These are phyloP conservation scores for Dactylonectria estremocensis DNA, from an alignment of 2,329 filamentous ascomycete genomes.

Conservation along the genomic window DNA sequence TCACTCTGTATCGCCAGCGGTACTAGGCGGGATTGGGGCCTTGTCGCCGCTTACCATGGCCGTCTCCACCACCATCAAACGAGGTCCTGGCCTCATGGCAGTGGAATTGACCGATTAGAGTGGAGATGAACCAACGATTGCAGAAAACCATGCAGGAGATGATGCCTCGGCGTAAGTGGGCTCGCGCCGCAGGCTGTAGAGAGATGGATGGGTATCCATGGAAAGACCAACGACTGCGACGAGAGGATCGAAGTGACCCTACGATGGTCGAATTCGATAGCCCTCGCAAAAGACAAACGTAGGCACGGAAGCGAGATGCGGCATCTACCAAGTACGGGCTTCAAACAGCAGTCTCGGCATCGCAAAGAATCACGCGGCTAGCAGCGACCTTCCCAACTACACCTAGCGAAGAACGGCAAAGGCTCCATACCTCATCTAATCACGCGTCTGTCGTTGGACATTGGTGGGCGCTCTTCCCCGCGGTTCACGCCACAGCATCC, in stretches of 20 bases:
- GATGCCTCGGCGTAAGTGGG: neutral
- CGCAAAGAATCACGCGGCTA: neutral
- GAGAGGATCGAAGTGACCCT: neutral
- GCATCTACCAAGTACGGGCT: neutral
- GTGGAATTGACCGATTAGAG: slow-evolving; percentile 6
- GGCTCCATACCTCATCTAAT: slow-evolving; percentile 30
- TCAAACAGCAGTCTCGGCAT: neutral
- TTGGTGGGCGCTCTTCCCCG: slow-evolving; percentile 23
- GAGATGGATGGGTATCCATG: neutral
- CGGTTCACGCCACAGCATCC: slow-evolving; percentile 24
- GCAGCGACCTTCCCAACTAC: slow-evolving; percentile 16
- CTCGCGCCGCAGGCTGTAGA: neutral
- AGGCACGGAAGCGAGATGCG: neutral
- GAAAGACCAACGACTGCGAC: neutral
- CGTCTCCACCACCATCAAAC: slow-evolving; percentile 28
- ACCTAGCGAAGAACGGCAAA: slow-evolving; percentile 17
- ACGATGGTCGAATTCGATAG: neutral
- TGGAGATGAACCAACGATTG: slow-evolving; percentile 12
- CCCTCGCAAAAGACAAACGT: neutral
- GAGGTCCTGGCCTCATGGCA: slow-evolving; percentile 9
- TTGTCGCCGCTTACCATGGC: slow-evolving; percentile 1
- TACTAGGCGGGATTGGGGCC: too few species aligned
- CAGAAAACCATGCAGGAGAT: neutral
- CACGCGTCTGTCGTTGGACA: slow-evolving; percentile 25
- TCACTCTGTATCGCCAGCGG: neutral